Evolutionary conservation across 768 basidiomycete species (phyloP), one percentile per base, ranked within the genome.

Genomic region (Tylopilus sp.): DNA sequence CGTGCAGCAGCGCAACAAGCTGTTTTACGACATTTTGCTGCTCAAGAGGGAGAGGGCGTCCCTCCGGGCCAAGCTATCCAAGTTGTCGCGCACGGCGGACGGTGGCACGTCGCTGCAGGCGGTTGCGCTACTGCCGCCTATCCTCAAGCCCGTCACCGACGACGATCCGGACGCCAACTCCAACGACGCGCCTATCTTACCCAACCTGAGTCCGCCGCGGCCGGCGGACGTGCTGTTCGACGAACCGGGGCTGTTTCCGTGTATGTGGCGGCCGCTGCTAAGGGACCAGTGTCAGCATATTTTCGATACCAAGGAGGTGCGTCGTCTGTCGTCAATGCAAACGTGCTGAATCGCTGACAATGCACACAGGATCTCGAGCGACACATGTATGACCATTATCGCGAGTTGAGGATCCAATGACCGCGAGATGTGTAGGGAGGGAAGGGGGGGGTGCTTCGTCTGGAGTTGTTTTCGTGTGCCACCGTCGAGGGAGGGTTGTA

Each of bases 231-330:
- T 6, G 13, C 49, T 50, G 15, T 39, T 44, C 15, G 66, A 68
- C 4, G 64, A 66, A 5, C 51, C 44, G 22, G 18, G 9, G 3
- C 36, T 66, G 41, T 62, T 57, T 46, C 62, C 68, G 13, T 68
- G 67, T 41, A 47, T 62, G 60, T 68, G 67, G 67, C 64, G 66
- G 30, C 61, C 64, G 15, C 44, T 60, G 3, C 53, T 53, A 50
- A 55, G 58, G 43, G 62, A 66, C 6, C 68, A 57, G 45, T 68
- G 67, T 38, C 60, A 53, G 21, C 58, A 57, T 12, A n/a, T 52
- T 2, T 68, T 70, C 38, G 67, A 68, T 51, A 41, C 59, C 50
- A 68, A 59, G 35, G 67, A 68, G 66, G 67, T 66, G 28, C n/a
- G 57, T 38, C n/a, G 15, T n/a, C n/a, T n/a, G n/a, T 18, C n/a